Conservation (phyloP, 2,329 filamentous ascomycete genomes). For the Monilinia laxa region DNA sequence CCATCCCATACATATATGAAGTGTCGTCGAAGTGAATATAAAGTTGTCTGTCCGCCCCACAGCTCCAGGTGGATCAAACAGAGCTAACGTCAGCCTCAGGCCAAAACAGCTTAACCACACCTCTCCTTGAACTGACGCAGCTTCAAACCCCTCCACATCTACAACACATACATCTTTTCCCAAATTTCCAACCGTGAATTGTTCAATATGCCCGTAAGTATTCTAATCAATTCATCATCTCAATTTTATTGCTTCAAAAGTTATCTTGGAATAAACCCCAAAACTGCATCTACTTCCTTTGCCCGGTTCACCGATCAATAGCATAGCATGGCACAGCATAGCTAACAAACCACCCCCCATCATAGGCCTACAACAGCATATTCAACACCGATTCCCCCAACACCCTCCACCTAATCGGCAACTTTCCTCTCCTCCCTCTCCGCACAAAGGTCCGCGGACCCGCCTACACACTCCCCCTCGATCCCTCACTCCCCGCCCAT, state of each 20-base stretch:
- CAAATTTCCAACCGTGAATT: constrained; percentile 2
- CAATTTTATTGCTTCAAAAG: not conserved
- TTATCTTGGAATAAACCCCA: not conserved
- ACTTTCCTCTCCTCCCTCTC: constrained; percentile 91
- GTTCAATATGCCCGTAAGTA: constrained; percentile 18
- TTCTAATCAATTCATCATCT: not conserved
- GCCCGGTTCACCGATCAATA: not conserved
- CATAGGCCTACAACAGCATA: constrained; percentile 93
- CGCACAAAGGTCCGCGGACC: constrained; percentile 95
- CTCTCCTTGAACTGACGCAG: constrained; percentile 20
- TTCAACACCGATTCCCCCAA: constrained; percentile 79
- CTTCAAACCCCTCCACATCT: constrained; percentile 13
- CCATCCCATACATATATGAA: not conserved
- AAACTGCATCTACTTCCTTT: not conserved
- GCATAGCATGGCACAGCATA: not conserved
- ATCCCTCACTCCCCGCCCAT: constrained; percentile 45
- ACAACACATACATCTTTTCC: constrained; percentile 4
- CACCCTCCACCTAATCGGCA: constrained; percentile 61
- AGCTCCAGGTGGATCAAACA: not conserved
- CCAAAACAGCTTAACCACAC: constrained; percentile 17
- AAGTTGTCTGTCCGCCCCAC: constrained; percentile 6
- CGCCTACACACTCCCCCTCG: constrained; percentile 77
- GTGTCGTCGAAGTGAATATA: not conserved
- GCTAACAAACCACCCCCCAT: constrained; percentile 20
- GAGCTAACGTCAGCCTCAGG: constrained; percentile 13